Evolutionary conservation across 2,329 filamentous ascomycete genomes (phyloP).

Genomic region (Stromatinia cepivora): DNA sequence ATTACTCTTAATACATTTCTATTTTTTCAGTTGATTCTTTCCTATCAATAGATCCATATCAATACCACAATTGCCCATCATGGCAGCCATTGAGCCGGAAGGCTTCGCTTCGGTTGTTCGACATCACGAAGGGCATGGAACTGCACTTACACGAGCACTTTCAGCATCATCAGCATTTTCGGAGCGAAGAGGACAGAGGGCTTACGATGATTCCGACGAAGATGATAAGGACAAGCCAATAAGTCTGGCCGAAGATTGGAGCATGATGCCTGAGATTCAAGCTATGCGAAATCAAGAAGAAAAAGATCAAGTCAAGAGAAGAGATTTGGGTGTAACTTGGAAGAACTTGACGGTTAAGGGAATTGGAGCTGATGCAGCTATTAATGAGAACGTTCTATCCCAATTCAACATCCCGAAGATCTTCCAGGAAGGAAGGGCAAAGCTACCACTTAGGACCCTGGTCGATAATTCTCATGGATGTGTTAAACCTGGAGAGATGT

Average conservation of each 20-base stretch:
- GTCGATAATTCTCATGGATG: conserved; percentile 66
- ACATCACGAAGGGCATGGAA: background rate
- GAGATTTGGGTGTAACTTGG: conserved; percentile 42
- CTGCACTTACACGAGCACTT: conserved; percentile 25
- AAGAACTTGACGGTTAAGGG: conserved; percentile 38
- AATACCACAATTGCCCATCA: conserved; percentile 7
- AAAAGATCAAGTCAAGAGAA: conserved; percentile 36
- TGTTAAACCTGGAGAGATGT: conserved; percentile 71
- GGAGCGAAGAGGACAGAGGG: conserved; percentile 22
- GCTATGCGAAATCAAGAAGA: conserved; percentile 31
- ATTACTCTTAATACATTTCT: background rate
- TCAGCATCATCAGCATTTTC: conserved; percentile 25
- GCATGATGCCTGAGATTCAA: conserved; percentile 37
- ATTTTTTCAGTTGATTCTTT: background rate
- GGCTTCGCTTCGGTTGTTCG: conserved; percentile 21
- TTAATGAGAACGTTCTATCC: conserved; percentile 37
- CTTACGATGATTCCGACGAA: conserved; percentile 32
- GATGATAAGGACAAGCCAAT: conserved; percentile 30
- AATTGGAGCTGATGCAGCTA: conserved; percentile 37
- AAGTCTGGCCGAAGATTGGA: conserved; percentile 34
- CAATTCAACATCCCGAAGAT: conserved; percentile 34
- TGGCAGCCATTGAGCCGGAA: conserved; percentile 29
- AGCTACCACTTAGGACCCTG: conserved; percentile 62
- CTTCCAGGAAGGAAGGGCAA: conserved; percentile 53
- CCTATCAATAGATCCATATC: background rate